phyloP scores from a whole-genome alignment of 176 grass and related monocot genomes.

The Rhipidocladum racemiflorum region DNA sequence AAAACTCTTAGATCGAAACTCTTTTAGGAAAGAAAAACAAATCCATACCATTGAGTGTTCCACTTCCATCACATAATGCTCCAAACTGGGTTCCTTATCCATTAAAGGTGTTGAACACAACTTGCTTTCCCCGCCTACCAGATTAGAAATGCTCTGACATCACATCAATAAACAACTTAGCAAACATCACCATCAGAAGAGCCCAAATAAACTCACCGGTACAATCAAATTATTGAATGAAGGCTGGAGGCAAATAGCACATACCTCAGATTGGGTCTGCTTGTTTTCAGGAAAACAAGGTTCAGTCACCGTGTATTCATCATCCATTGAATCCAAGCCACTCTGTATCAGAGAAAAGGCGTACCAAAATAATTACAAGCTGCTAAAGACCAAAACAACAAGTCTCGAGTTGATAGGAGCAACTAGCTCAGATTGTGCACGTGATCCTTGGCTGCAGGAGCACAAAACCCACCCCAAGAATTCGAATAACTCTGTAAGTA shows the following conservation, averaged over 20 bases:
- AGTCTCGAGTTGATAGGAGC: not conserved
- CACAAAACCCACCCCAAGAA: constrained; percentile 33
- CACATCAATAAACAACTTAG: constrained; percentile 16
- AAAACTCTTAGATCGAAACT: no score
- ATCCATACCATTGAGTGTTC: constrained; percentile 29
- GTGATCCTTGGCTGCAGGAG: not conserved
- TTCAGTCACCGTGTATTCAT: not conserved
- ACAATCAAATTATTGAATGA: not conserved
- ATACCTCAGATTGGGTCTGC: constrained; percentile 4
- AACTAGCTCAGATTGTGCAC: constrained; percentile 1
- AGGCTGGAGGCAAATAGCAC: not conserved
- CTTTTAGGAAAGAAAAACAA: no score
- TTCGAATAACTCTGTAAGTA: constrained; percentile 32
- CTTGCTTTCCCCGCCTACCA: not conserved
- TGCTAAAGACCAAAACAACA: not conserved
- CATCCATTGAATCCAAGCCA: constrained; percentile 3
- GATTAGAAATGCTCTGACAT: constrained; percentile 18
- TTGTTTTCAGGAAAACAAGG: constrained; percentile 13
- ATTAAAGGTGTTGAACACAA: not conserved
- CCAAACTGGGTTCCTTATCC: not conserved
- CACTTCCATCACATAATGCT: not conserved
- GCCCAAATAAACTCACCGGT: not conserved
- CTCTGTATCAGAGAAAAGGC: not conserved
- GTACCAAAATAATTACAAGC: not conserved
- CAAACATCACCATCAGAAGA: not conserved